Base-by-base conservation (phyloP, 768 basidiomycete genomes). In the Rubroboletus pulcherrimus region DNA sequence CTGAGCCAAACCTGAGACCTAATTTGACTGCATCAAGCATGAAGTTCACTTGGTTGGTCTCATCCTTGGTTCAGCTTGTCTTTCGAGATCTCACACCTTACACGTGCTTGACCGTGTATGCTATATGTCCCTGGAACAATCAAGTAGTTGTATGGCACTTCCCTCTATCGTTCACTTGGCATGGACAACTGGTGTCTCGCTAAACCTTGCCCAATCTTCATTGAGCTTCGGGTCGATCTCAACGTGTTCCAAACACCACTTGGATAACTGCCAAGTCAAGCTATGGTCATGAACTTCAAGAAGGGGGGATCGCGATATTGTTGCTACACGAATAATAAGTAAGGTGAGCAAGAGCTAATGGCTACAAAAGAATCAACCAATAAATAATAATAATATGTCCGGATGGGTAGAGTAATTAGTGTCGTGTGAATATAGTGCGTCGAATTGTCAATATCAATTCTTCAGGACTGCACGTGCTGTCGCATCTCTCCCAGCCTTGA, bases 401-500 rank as follows among this genome's bases (percentile, higher is more conserved):
- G 4, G 17, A 17, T 34, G 35, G 24, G 40, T 55, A 46, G 4
- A 34, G 15, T 44, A 62, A 65, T 60, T 54, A 62, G 35, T 26
- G 35, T n/a, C n/a, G n/a, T n/a, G 57, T 65, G 53, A 52, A 51
- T 62, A 49, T 42, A 15, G 17, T 48, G 21, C 3, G 21, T 44
- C 14, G 19, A 7, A 30, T 53, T 34, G 46, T 4, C 5, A 17
- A 54, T 47, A 11, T 63, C 44, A 70, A 14, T 52, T 66, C 47
- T 70, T 79, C 55, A 89, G 61, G 57, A 83, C 69, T 10, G 89
- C 75, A 10, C 90, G 80, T 53, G 73, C 66, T 7, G 96, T 98
- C 31, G 93, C 90, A 63, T 97, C 95, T 55, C 96, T 81, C 12
- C 91, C 91, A 19, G 89, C 85, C 73, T 97, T 98, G 55, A 99